phyloP scores from a whole-genome alignment of 73 alveolate species.

The Diophrys sp. region DNA sequence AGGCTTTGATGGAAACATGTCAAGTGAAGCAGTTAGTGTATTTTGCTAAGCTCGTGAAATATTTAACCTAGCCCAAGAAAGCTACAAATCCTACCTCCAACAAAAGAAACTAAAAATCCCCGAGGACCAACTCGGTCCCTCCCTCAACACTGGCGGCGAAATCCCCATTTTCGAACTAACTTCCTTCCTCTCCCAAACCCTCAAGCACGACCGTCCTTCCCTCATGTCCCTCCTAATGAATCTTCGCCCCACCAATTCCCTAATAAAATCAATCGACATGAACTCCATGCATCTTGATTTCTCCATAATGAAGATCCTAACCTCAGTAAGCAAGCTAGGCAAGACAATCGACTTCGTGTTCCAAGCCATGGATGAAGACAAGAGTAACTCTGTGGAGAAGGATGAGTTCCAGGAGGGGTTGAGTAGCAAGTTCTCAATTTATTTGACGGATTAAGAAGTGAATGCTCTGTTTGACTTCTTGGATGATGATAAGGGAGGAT shows the following conservation, averaged over 20 bases:
- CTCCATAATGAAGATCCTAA: slow-evolving; percentile 40
- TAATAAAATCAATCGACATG: neutral
- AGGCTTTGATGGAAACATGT: neutral
- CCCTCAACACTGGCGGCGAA: neutral
- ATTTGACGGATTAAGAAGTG: slow-evolving; percentile 13
- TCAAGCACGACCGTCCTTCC: neutral
- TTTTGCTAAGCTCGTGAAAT: neutral
- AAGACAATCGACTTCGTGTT: slow-evolving; percentile 37
- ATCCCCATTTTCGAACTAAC: neutral
- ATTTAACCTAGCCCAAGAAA: neutral
- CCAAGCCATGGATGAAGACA: slow-evolving; percentile 52
- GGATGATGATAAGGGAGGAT: slow-evolving; percentile 25
- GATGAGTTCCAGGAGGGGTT: slow-evolving; percentile 20
- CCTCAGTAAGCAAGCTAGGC: slow-evolving; percentile 42
- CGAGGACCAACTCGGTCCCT: neutral
- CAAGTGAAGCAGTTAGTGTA: neutral
- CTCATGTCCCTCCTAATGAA: neutral
- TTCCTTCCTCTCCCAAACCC: neutral
- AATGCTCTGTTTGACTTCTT: slow-evolving; percentile 1
- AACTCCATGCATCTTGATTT: slow-evolving; percentile 21
- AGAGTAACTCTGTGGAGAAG: slow-evolving; percentile 30
- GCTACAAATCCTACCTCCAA: neutral
- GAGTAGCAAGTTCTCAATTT: neutral
- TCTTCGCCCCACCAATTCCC: neutral
- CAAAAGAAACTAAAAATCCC: neutral